A percentile compares a stretch with the other conserved stretches of the same genome.
Conservation (phyloP, 163 green algal species). For the Trebouxiophyceae sp. region DNA sequence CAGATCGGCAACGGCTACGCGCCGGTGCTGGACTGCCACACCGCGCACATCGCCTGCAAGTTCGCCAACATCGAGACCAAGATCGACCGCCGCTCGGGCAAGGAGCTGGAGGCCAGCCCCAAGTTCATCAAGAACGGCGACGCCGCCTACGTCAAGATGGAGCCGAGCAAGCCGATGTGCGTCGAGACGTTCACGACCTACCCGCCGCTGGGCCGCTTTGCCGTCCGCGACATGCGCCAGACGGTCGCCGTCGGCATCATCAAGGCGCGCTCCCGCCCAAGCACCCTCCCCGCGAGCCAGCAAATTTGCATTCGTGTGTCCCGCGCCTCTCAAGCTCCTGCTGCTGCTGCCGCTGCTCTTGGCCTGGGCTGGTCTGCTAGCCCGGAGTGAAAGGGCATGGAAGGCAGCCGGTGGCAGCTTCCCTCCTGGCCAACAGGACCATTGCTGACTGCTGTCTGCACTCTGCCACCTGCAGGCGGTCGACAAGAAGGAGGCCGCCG, state of each 20-base stretch:
- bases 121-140: constrained; percentile 65
- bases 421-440: no score
- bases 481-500: constrained; percentile 55
- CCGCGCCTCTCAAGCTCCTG: neutral
- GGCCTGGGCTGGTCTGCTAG: no score
- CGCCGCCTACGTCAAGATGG: constrained; percentile 28
- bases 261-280: constrained; percentile 36
- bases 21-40: constrained; percentile 66
- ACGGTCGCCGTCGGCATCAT: constrained; percentile 61
- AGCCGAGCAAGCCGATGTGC: constrained; percentile 64
- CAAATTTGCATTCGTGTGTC: neutral
- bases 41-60: constrained; percentile 62
- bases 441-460: no score
- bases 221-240: constrained; percentile 57
- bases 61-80: constrained; percentile 58
- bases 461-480: no score
- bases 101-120: constrained; percentile 55
- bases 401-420: no score
- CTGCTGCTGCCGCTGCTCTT: neutral
- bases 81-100: constrained; percentile 50
- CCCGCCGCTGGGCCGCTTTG: constrained; percentile 60
- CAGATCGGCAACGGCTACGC: constrained; percentile 59
- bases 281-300: neutral
- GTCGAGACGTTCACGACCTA: constrained; percentile 63
- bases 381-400: no score